These are phyloP conservation scores for Tylopilus plumbeoviolaceoides DNA, from an alignment of 768 basidiomycete genomes.

Conservation along the genomic window DNA sequence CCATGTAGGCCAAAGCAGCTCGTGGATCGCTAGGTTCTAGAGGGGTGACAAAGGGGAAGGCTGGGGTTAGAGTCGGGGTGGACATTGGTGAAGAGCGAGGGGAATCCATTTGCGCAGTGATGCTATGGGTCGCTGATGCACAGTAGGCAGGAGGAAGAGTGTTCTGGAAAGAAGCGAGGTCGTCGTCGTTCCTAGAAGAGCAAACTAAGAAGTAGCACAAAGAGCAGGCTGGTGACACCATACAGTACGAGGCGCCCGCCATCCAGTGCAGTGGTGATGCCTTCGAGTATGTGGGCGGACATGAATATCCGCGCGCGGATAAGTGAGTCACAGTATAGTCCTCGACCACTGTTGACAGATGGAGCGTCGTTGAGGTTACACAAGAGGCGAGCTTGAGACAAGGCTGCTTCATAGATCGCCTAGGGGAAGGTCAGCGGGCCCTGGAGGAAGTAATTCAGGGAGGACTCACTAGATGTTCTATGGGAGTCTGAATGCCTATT, in stretches of 20 bases:
- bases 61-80: constrained; percentile 20
- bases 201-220: background rate
- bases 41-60: constrained; percentile 22
- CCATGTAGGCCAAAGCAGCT: constrained; percentile 43
- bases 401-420: constrained; percentile 75
- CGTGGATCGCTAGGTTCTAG: constrained; percentile 27
- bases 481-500: constrained; percentile 25
- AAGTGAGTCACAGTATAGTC: constrained; percentile 53
- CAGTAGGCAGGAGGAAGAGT: constrained; percentile 46
- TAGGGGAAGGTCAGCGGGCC: constrained; percentile 21
- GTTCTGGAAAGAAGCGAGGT: constrained; percentile 67
- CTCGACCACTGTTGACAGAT: constrained; percentile 46
- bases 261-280: constrained; percentile 72
- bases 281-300: constrained; percentile 86
- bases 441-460: background rate
- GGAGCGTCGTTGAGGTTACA: constrained; percentile 51
- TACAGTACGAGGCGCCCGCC: constrained; percentile 85
- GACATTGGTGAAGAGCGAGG: constrained; percentile 33
- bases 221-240: constrained; percentile 24
- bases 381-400: constrained; percentile 77
- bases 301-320: constrained; percentile 82
- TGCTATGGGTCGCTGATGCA: constrained; percentile 22
- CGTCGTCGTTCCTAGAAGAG: constrained; percentile 60
- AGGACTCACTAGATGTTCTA: constrained; percentile 23
- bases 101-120: constrained; percentile 32